A percentile compares a stretch with the other conserved stretches of the same genome.
Conservation (phyloP, 2,329 filamentous ascomycete genomes). For the Daldinia eschscholtzii region DNA sequence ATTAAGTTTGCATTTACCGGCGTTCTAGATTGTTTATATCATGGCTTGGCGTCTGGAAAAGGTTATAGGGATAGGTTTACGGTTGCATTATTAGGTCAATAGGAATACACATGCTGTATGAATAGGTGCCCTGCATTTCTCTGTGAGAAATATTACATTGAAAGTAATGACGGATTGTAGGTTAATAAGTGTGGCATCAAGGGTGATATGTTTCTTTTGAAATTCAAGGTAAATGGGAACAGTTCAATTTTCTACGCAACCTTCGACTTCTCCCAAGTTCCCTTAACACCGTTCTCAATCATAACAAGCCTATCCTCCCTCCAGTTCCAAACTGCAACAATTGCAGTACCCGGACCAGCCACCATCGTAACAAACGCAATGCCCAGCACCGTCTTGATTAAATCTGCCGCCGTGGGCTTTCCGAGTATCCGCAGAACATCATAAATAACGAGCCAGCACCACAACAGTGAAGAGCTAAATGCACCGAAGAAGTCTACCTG, state of each 20-base stretch:
- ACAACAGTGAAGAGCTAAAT: slow-evolving; percentile 45
- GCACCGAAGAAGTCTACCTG: slow-evolving; percentile 49
- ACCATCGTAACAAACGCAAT: slow-evolving; percentile 41
- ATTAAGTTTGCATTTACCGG: slow-evolving; percentile 40
- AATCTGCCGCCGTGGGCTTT: slow-evolving; percentile 16
- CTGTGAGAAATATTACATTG: not conserved
- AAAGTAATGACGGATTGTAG: not conserved
- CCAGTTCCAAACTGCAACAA: slow-evolving; percentile 47
- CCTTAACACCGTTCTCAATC: slow-evolving; percentile 45
- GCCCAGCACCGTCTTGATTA: slow-evolving; percentile 38
- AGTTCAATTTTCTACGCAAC: slow-evolving; percentile 12
- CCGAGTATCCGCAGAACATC: slow-evolving; percentile 46
- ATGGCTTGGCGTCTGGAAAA: slow-evolving; percentile 29
- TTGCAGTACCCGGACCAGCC: slow-evolving; percentile 47
- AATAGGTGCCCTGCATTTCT: slow-evolving; percentile 22
- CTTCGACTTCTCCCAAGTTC: slow-evolving; percentile 43
- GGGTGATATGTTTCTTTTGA: not conserved
- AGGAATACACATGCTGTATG: slow-evolving; percentile 37
- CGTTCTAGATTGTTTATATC: slow-evolving; percentile 31
- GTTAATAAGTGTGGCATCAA: not conserved
- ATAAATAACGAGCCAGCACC: slow-evolving; percentile 46
- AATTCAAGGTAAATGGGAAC: not conserved
- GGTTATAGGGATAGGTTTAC: slow-evolving; percentile 40
- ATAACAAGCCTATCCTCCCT: slow-evolving; percentile 47
- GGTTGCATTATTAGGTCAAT: slow-evolving; percentile 44